Conservation (phyloP, 768 basidiomycete species). For the Mycena latifolia region DNA sequence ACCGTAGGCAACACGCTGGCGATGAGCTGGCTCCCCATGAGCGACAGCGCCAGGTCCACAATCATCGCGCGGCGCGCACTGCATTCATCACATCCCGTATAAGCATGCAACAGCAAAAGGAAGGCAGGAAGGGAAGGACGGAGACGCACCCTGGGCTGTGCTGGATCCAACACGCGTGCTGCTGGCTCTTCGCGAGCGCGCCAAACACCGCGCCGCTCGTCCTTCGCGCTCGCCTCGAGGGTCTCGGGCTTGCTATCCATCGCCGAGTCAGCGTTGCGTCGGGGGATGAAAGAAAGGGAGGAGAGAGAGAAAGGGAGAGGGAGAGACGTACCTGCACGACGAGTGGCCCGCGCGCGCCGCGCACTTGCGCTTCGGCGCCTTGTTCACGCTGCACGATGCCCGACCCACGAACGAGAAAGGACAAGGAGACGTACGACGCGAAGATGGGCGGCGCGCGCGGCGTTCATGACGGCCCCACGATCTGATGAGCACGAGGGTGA, state of each 20-base stretch:
- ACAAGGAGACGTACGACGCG: conserved; percentile 79
- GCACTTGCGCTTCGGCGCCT: conserved; percentile 90
- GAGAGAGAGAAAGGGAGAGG: no score
- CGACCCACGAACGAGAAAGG: conserved; percentile 13
- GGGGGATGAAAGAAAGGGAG: conserved; percentile 3
- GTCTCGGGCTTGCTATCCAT: conserved; percentile 80
- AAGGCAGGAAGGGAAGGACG: neutral
- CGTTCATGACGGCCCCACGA: conserved; percentile 93
- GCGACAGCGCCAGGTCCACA: conserved; percentile 88
- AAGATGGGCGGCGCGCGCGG: conserved; percentile 91
- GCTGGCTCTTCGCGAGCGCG: conserved; percentile 88
- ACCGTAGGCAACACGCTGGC: conserved; percentile 85
- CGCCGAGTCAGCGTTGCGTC: neutral
- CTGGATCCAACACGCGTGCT: conserved; percentile 90
- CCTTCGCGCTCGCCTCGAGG: conserved; percentile 85
- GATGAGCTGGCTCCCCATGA: conserved; percentile 88
- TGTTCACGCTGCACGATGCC: conserved; percentile 75
- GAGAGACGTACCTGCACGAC: conserved; percentile 77
- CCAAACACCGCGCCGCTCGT: conserved; percentile 77
- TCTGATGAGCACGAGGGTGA: conserved; percentile 61
- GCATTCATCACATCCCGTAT: conserved; percentile 4
- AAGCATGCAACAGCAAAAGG: neutral
- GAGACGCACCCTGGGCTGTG: conserved; percentile 88
- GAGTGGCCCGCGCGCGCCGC: conserved; percentile 89
- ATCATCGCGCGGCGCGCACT: conserved; percentile 83